Evolutionary conservation across 2,329 filamentous ascomycete species (phyloP), one percentile per base, ranked within the genome.

Genomic region (Cercospora brassicicola): DNA sequence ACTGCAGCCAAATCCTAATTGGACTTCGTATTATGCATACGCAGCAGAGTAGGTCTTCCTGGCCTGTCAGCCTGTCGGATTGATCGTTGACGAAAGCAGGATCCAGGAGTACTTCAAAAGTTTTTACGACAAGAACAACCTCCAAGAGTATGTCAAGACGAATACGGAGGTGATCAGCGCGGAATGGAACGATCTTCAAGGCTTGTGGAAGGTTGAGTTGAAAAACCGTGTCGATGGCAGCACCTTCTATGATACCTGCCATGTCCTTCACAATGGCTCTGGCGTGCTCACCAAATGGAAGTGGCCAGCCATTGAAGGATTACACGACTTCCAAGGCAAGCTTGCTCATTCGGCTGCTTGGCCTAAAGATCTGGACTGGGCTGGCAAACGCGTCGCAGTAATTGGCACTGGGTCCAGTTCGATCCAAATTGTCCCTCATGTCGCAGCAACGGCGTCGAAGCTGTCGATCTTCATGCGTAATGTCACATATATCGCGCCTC

Each of bases 301-400:
- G 62, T 85, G 83, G 81, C 86, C 87, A 1, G 80, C 82, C 18
- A 82, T 88, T 23, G 80, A 83, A 0, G 87, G 86, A 0, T 69
- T 85, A 0, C 71, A 82, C 1, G 78, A 77, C n/a, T 90, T 87
- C 77, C 76, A 81, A 62, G 87, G 87, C 8, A 73, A 77, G 7
- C 76, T 88, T 3, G 80, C 88, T 53, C 87, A 89, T 73, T 85
- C 85, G 0, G 84, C 87, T 1, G 79, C 82, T 42, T 90, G 86
- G 86, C 82, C 85, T 1, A 75, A 84, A 4, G 80, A 82, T 42
- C 68, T 75, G 64, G 71, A 74, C 55, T 75, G 72, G 57, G 66
- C 53, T 48, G 67, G 69, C 28, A 74, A 76, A 57, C 65, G 63
- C 15, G 66, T 75, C 7, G 72, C 69, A n/a, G 65, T 76, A 0